Evolutionary conservation across 768 basidiomycete species (phyloP).

Genomic region (Mycena filopes): DNA sequence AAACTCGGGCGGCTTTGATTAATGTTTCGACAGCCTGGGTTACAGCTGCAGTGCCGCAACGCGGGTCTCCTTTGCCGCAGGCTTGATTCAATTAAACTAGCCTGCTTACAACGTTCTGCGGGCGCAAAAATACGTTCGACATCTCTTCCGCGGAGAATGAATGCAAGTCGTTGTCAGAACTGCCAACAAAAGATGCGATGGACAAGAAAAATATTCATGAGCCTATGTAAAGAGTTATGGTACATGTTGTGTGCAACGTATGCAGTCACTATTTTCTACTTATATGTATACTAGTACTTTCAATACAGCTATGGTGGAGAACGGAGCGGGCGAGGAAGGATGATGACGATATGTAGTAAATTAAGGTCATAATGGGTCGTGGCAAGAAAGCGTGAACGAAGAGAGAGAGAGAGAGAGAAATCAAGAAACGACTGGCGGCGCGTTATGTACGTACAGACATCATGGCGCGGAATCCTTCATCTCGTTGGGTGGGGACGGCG

Average conservation of each 20-base stretch:
- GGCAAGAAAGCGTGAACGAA: constrained; percentile 25
- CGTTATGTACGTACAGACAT: not conserved
- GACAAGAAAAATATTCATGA: constrained; percentile 19
- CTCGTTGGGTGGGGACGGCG: constrained; percentile 65
- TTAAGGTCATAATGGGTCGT: constrained; percentile 24
- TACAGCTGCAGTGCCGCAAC: too few relatives aligned
- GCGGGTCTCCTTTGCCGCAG: too few relatives aligned
- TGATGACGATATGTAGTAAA: constrained; percentile 24
- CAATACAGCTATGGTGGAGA: constrained; percentile 30
- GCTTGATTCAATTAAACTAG: too few relatives aligned
- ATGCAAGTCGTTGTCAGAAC: too few relatives aligned
- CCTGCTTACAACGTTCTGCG: too few relatives aligned
- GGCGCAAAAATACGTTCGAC: too few relatives aligned
- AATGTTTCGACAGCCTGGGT: too few relatives aligned
- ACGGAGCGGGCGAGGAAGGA: constrained; percentile 1
- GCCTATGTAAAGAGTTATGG: constrained; percentile 18
- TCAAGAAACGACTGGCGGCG: not conserved
- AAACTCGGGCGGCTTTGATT: too few relatives aligned
- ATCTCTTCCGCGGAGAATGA: too few relatives aligned
- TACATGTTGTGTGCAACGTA: constrained; percentile 28
- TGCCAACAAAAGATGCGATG: too few relatives aligned
- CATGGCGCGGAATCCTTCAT: constrained; percentile 45
- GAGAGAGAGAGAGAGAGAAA: constrained; percentile 16
- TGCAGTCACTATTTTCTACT: constrained; percentile 28
- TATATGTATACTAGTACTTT: constrained; percentile 27